Conservation (phyloP, 2,329 filamentous ascomycete species). For the Chalaropsis thielavioides region DNA sequence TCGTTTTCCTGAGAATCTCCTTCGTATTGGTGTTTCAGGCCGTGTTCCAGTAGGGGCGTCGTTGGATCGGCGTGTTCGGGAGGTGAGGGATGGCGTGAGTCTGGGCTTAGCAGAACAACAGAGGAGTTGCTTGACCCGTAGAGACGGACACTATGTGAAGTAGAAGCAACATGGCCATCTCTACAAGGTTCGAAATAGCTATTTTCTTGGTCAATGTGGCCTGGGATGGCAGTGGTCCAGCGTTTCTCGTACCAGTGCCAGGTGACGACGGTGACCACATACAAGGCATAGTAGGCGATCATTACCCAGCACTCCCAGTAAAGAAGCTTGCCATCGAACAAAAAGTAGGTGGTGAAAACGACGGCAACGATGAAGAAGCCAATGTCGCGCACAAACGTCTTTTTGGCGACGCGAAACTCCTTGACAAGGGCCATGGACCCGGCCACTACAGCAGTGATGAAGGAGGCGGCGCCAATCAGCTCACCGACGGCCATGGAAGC, state of each 20-base stretch:
- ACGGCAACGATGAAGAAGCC: slow-evolving; percentile 82
- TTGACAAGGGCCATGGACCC: slow-evolving; percentile 95
- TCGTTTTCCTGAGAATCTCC: slow-evolving; percentile 32
- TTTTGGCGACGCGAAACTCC: slow-evolving; percentile 80
- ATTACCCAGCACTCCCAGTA: slow-evolving; percentile 83
- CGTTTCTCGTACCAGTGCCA: slow-evolving; percentile 59
- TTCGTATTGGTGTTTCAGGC: slow-evolving; percentile 20
- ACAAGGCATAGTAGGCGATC: slow-evolving; percentile 83
- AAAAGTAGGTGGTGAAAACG: slow-evolving; percentile 71
- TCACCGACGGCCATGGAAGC: slow-evolving; percentile 95
- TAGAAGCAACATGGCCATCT: slow-evolving; percentile 27
- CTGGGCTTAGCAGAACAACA: neutral
- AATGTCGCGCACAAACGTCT: slow-evolving; percentile 83
- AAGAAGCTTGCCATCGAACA: slow-evolving; percentile 69
- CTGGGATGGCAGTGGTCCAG: neutral
- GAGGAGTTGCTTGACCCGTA: slow-evolving; percentile 4
- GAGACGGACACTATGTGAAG: slow-evolving; percentile 26
- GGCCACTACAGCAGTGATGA: slow-evolving; percentile 91
- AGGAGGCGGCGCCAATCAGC: slow-evolving; percentile 83
- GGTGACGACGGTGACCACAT: slow-evolving; percentile 71
- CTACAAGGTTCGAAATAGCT: slow-evolving; percentile 41
- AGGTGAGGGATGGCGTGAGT: neutral
- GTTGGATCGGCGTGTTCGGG: slow-evolving; percentile 13
- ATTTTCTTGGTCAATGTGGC: slow-evolving; percentile 5
- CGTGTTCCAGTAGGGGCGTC: slow-evolving; percentile 30